phyloP scores from a whole-genome alignment of 768 basidiomycete genomes.

The Leccinum aurantiacum region DNA sequence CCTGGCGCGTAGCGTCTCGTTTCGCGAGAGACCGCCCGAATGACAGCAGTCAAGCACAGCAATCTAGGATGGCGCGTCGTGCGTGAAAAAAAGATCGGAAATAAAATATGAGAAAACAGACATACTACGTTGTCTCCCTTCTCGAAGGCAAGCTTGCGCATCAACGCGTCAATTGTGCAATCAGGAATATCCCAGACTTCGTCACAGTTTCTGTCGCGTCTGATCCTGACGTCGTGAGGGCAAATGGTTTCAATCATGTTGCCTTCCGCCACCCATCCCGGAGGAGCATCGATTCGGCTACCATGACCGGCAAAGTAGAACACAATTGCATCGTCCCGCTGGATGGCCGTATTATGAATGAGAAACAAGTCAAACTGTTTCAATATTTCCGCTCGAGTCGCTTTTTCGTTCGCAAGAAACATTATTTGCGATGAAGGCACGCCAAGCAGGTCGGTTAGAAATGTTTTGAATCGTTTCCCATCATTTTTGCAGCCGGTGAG shows the following conservation, averaged over 20 bases:
- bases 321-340: conserved; percentile 17
- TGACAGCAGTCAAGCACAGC: conserved; percentile 22
- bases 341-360: conserved; percentile 5
- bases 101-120: not conserved
- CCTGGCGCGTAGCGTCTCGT: conserved; percentile 1
- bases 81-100: not conserved
- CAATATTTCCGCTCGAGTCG: conserved; percentile 11
- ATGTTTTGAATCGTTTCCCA: conserved; percentile 13
- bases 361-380: conserved; percentile 12
- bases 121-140: conserved; percentile 23
- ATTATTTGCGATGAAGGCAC: conserved; percentile 12
- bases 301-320: conserved; percentile 25
- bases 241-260: conserved; percentile 19
- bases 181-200: conserved; percentile 16
- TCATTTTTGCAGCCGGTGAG: conserved; percentile 22
- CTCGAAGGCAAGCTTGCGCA: conserved; percentile 17
- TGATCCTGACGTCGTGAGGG: conserved; percentile 5
- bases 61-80: conserved; percentile 4
- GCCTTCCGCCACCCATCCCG: conserved; percentile 19
- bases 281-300: conserved; percentile 5
- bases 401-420: conserved; percentile 17
- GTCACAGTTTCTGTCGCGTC: conserved; percentile 1
- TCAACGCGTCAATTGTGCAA: conserved; percentile 11
- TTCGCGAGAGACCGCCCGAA: conserved; percentile 21
- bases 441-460: conserved; percentile 13